Evolutionary conservation across 768 basidiomycete species (phyloP).

Genomic region (Piloderma croceum): DNA sequence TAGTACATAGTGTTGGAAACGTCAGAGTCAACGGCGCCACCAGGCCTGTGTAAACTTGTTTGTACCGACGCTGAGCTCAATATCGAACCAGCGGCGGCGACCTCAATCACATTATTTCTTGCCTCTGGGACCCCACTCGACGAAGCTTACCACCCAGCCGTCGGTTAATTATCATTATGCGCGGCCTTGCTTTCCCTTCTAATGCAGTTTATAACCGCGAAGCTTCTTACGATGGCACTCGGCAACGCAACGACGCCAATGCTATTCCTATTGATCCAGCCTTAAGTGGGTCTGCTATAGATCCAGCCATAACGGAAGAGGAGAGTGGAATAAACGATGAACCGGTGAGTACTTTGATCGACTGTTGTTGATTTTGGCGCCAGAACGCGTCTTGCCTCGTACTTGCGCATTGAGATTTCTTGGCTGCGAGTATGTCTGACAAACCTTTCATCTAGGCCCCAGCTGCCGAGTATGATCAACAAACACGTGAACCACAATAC

Average conservation of each 20-base stretch:
- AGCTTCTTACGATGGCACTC: slow-evolving; percentile 55
- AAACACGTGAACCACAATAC: slow-evolving; percentile 13
- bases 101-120: too few relatives aligned
- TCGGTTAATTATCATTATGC: too few relatives aligned
- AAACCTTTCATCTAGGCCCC: slow-evolving; percentile 17
- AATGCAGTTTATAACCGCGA: slow-evolving; percentile 47
- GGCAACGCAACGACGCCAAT: slow-evolving; percentile 47
- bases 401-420: slow-evolving; percentile 27
- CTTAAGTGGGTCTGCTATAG: slow-evolving; percentile 48
- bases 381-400: slow-evolving; percentile 69
- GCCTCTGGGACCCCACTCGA: too few relatives aligned
- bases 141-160: too few relatives aligned
- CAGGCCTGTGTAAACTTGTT: too few relatives aligned
- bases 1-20: too few relatives aligned
- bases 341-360: slow-evolving; percentile 34
- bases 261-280: slow-evolving; percentile 82
- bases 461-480: slow-evolving; percentile 16
- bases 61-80: too few relatives aligned
- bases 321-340: slow-evolving; percentile 15
- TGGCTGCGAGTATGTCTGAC: slow-evolving; percentile 17
- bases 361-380: slow-evolving; percentile 24
- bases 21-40: too few relatives aligned
- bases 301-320: slow-evolving; percentile 42
- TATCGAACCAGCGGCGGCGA: too few relatives aligned
- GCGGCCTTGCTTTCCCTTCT: slow-evolving; percentile 54